Evolutionary conservation across 2,329 filamentous ascomycete species (phyloP), one percentile per base, ranked within the genome.

Genomic region (Fusarium foetens): DNA sequence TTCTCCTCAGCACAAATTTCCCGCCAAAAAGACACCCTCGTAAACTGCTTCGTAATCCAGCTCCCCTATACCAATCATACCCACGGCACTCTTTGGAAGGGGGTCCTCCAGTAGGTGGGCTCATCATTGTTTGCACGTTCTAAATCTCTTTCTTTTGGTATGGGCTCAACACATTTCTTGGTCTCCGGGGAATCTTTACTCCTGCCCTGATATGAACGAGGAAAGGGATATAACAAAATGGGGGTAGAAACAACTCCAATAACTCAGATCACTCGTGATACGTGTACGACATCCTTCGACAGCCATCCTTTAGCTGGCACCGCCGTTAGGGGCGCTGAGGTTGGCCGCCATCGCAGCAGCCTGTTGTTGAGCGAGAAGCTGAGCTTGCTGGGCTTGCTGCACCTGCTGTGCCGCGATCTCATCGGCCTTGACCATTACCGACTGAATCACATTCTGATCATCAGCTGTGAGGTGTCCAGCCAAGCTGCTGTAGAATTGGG

Each of bases 401-500:
- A 65, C 74, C 33, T 77, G 74, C 61, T 79, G 76, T 38, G 75
- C 77, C 25, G 82, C 83, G 58, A 84, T 81, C 74, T 85, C 83
- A 58, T 85, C 81, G 4, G 83, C 83, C 75, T 87, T 87, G 62
- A 93, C 93, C 81, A 97, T 89, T 62, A 95, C 94, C 27, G 86
- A 88, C 80, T 97, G 91, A 70, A 98, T 89, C 53, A 97, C 87
- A 70, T 88, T 88, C 80, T 96, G 93, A 79, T 98, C 95, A 54
- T 96, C 93, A 1, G 90, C 86, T 41, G 89, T 91, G 43, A 98
- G 88, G 68, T 94, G 92, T 74, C 92, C 90, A 27, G 94, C 94
- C 65, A 99, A 86, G 66, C 87, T 91, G 46, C 91, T 86, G 80
- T 98, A 99, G 74, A 97, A 92, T 74, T 95, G 92, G 21, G 95